phyloP scores from a whole-genome alignment of 2,329 filamentous ascomycete species.

The Phialemonium atrogriseum region DNA sequence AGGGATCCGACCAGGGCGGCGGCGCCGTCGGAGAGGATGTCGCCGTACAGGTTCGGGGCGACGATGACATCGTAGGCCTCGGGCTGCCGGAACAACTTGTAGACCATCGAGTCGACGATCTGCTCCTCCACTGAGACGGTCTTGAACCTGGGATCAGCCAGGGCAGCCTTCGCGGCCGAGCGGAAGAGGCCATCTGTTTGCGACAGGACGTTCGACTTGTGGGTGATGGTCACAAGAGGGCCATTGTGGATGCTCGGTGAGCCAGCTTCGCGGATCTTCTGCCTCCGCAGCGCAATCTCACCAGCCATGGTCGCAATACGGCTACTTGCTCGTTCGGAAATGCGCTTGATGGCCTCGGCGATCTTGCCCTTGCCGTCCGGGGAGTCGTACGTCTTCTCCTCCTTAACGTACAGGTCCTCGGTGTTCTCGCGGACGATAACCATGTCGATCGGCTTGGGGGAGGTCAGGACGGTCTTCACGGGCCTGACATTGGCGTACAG shows the following conservation, averaged over 20 bases:
- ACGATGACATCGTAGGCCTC: constrained; percentile 96
- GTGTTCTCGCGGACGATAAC: constrained; percentile 99
- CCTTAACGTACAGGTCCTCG: constrained; percentile 96
- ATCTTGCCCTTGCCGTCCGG: constrained; percentile 66
- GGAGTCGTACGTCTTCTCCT: constrained; percentile 76
- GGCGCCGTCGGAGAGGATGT: constrained; percentile 91
- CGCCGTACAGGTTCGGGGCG: constrained; percentile 93
- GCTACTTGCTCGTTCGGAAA: constrained; percentile 73
- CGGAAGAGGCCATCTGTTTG: constrained; percentile 97
- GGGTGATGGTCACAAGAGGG: constrained; percentile 87
- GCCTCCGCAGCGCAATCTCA: constrained; percentile 82
- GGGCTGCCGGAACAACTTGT: constrained; percentile 97
- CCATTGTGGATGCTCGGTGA: constrained; percentile 52
- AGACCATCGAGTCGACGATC: constrained; percentile 98
- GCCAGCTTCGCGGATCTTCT: constrained; percentile 62
- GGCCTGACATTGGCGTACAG: constrained; percentile 97
- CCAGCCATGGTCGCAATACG: constrained; percentile 91
- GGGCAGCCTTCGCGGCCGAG: constrained; percentile 63
- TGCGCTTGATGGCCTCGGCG: constrained; percentile 96
- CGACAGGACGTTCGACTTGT: constrained; percentile 95
- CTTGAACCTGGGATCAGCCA: constrained; percentile 57
- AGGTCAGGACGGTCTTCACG: constrained; percentile 72
- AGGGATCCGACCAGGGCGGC: constrained; percentile 88
- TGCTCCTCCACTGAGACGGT: constrained; percentile 77
- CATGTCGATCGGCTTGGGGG: constrained; percentile 71